These are phyloP conservation scores for Achaetomiella virescens DNA, from an alignment of 495 filamentous ascomycete genomes.

Conservation along the genomic window DNA sequence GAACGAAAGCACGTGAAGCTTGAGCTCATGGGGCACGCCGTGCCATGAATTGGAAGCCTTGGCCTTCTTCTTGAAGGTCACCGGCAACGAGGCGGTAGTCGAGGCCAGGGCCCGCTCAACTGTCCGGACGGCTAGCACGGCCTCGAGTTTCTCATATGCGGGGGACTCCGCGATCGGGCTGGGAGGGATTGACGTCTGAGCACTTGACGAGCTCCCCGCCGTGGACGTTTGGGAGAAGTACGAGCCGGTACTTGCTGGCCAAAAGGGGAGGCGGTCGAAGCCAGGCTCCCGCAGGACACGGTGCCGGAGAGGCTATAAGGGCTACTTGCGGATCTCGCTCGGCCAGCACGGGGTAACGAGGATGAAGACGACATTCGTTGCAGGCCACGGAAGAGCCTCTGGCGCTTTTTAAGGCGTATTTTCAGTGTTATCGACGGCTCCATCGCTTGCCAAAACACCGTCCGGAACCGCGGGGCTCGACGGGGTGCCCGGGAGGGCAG, in stretches of 20 bases:
- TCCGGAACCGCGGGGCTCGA: conserved; percentile 12
- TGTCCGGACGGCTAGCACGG: conserved; percentile 31
- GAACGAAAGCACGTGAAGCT: conserved; percentile 68
- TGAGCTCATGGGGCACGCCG: conserved; percentile 76
- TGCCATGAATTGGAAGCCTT: conserved; percentile 66
- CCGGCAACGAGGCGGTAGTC: conserved; percentile 56
- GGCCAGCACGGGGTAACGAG: conserved; percentile 58
- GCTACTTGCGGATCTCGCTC: conserved; percentile 59
- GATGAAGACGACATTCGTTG: conserved; percentile 87
- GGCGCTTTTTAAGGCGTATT: conserved; percentile 57
- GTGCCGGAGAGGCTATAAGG: conserved; percentile 50
- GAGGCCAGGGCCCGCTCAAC: conserved; percentile 28
- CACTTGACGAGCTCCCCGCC: conserved; percentile 52
- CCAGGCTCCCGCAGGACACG: conserved; percentile 80
- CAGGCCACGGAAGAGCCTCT: conserved; percentile 68
- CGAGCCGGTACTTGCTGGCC: conserved; percentile 44
- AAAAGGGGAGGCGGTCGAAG: conserved; percentile 52
- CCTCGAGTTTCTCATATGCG: conserved; percentile 30
- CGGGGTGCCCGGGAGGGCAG: conserved; percentile 1
- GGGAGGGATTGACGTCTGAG: conserved; percentile 53
- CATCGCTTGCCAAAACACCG: conserved; percentile 3
- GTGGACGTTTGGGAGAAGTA: conserved; percentile 52
- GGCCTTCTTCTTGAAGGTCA: conserved; percentile 48
- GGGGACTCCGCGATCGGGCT: conserved; percentile 43
- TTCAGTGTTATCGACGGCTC: conserved; percentile 29